A percentile compares a stretch with the other conserved stretches of the same genome.
These are phyloP conservation scores for Aspergillus calidoustus DNA, from an alignment of 2,329 filamentous ascomycete genomes.

Conservation along the genomic window DNA sequence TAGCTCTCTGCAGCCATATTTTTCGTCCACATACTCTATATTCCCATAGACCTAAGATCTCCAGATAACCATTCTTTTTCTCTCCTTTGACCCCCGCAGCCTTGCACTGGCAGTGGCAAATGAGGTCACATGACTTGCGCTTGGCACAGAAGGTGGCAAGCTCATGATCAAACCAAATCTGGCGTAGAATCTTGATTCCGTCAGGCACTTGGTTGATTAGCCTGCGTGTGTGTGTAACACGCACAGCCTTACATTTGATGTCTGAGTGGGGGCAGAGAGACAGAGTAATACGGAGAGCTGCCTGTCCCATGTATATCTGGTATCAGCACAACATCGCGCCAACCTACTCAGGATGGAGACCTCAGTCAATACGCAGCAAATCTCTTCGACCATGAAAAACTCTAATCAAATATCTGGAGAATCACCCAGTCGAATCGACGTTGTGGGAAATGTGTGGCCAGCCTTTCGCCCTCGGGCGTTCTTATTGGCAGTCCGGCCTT, in stretches of 20 bases:
- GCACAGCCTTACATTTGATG: not conserved
- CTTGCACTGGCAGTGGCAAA: not conserved
- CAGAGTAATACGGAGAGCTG: not conserved
- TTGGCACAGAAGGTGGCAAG: slow-evolving; percentile 1
- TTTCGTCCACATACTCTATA: not conserved
- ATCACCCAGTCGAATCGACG: not conserved
- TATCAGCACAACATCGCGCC: not conserved
- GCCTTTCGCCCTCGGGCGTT: slow-evolving; percentile 1
- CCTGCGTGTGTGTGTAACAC: not conserved
- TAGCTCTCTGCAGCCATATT: not conserved
- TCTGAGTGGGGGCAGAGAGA: not conserved
- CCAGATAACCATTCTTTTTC: not conserved
- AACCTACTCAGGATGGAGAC: not conserved
- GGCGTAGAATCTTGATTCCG: not conserved
- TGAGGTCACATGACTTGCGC: slow-evolving; percentile 5
- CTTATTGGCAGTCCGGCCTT: slow-evolving; percentile 9
- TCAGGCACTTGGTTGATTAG: not conserved
- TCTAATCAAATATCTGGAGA: not conserved
- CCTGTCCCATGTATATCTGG: not conserved
- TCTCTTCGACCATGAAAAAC: not conserved
- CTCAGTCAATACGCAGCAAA: not conserved
- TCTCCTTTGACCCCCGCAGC: not conserved
- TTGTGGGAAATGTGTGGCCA: slow-evolving; percentile 7
- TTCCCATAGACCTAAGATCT: not conserved
- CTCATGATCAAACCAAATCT: not conserved